phyloP scores from a whole-genome alignment of 129 eudicot genomes.

The Smallanthus sonchifolius region DNA sequence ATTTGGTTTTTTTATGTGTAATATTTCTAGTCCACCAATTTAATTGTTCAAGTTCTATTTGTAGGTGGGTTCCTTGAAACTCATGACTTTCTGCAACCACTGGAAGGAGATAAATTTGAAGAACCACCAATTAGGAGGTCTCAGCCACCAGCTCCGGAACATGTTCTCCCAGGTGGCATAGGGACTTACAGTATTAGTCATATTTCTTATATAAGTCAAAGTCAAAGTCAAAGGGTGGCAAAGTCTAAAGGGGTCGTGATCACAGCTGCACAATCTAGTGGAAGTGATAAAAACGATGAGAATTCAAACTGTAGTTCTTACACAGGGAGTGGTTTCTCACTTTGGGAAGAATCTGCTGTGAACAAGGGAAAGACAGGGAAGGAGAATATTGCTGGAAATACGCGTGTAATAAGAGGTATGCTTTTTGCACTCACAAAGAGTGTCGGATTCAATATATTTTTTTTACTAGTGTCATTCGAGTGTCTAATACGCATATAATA shows the following conservation, averaged over 20 bases:
- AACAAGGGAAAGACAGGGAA: slow-evolving; percentile 97
- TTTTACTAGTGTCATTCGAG: neutral
- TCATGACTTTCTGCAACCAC: slow-evolving; percentile 37
- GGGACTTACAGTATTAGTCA: slow-evolving; percentile 76
- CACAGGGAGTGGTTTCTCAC: slow-evolving; percentile 76
- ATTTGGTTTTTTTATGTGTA: too few relatives aligned
- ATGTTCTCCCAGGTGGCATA: slow-evolving; percentile 78
- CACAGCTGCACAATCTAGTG: slow-evolving; percentile 30
- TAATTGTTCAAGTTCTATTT: too few relatives aligned
- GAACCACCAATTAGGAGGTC: slow-evolving; percentile 15
- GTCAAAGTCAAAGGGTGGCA: slow-evolving; percentile 39
- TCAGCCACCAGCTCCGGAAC: slow-evolving; percentile 20
- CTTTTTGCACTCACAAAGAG: neutral
- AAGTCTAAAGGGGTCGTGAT: slow-evolving; percentile 30
- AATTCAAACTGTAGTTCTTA: slow-evolving; percentile 76
- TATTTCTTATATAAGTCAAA: slow-evolving; percentile 39
- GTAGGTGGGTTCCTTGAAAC: slow-evolving; percentile 39
- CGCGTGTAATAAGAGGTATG: slow-evolving; percentile 53
- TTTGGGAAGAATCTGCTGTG: slow-evolving; percentile 77
- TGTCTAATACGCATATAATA: neutral
- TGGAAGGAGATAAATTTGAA: slow-evolving; percentile 20
- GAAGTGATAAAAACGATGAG: slow-evolving; percentile 43
- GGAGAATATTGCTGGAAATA: slow-evolving; percentile 70
- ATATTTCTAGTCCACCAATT: too few relatives aligned
- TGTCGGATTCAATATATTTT: neutral